Base-by-base conservation (phyloP, 805 yeast genomes). In the Myxozyma nipponensis region DNA sequence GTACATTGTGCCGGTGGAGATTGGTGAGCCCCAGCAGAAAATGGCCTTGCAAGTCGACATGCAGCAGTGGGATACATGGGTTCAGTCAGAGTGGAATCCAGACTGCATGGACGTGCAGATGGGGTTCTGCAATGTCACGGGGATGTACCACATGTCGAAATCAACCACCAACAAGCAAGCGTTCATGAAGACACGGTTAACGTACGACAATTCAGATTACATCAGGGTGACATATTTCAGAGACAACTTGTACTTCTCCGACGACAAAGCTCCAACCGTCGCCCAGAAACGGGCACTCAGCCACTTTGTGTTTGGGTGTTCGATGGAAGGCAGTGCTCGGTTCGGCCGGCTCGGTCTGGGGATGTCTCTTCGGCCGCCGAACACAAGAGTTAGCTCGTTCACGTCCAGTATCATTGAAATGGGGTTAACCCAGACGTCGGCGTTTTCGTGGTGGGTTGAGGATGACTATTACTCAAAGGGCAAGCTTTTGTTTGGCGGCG, bases 61-160 rank as follows among this genome's bases (percentile, higher is more conserved):
- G 1, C 90, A 89, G 1, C 82, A 88, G 0, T 73, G 83, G 1
- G 91, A 85, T 62, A 63, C 83, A 40, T 84, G 88, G 87, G 77
- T 83, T 30, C 57, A 48, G 17, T 22, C 46, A 17, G 24, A 34
- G 13, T 18, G 3, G 15, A 46, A 49, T 35, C 37, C 32, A 24
- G 44, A 28, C 13, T 55, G 59, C 39, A 4, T 17, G 4, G n/a
- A 23, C 3, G 19, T 10, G 1, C 32, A 17, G 5, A 22, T 38
- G 10, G 53, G 26, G 4, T 38, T 40, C 32, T 55, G 59, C 42
- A 25, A 13, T 10, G 38, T 36, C 6, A 24, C 58, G 17, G 51
- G 52, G 7, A 21, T 10, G 15, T 55, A 26, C 37, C 22, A 44
- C 17, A 30, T 4, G 3, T 3, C 15, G 15, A 6, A 4, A n/a